Conservation (phyloP, 2,329 filamentous ascomycete genomes). For the Pseudophaeomoniella oleicola region DNA sequence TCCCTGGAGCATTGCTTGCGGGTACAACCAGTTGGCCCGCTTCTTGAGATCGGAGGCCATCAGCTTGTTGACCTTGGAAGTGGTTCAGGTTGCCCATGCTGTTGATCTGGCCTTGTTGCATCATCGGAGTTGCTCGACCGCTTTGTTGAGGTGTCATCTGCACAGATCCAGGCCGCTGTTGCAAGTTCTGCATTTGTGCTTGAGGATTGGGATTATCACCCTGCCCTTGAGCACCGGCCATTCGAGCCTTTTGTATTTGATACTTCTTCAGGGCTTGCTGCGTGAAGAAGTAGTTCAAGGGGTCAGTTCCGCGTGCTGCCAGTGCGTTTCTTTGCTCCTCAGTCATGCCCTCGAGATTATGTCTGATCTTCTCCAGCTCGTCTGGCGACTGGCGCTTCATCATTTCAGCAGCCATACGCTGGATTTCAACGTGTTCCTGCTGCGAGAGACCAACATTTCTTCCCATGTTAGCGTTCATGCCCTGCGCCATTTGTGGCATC, state of each 20-base stretch:
- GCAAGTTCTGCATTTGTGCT: slow-evolving; percentile 21
- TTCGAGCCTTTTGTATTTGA: slow-evolving; percentile 18
- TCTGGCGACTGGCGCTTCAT: slow-evolving; percentile 27
- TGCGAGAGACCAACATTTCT: background rate
- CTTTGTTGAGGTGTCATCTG: slow-evolving; percentile 24
- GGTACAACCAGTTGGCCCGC: slow-evolving; percentile 50
- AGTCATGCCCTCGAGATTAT: slow-evolving; percentile 29
- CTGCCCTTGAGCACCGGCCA: no score
- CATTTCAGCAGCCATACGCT: slow-evolving; percentile 30
- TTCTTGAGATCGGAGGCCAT: slow-evolving; percentile 46
- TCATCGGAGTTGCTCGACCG: slow-evolving; percentile 20
- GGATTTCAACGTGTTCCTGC: slow-evolving; percentile 19
- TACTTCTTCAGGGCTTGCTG: slow-evolving; percentile 30
- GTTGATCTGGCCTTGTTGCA: slow-evolving; percentile 18
- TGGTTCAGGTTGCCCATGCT: slow-evolving; percentile 36
- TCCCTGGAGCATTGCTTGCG: slow-evolving; percentile 40
- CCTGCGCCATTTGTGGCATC: background rate
- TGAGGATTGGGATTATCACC: no score
- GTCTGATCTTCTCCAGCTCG: slow-evolving; percentile 32
- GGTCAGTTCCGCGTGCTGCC: slow-evolving; percentile 29
- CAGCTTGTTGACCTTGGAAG: slow-evolving; percentile 45
- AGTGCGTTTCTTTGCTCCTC: slow-evolving; percentile 33
- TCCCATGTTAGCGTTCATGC: background rate
- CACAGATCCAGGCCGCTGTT: slow-evolving; percentile 26
- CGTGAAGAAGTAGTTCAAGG: slow-evolving; percentile 35